These are phyloP conservation scores for Ceratobasidium sp. DNA, from an alignment of 1,284 basidiomycete genomes.

Conservation along the genomic window DNA sequence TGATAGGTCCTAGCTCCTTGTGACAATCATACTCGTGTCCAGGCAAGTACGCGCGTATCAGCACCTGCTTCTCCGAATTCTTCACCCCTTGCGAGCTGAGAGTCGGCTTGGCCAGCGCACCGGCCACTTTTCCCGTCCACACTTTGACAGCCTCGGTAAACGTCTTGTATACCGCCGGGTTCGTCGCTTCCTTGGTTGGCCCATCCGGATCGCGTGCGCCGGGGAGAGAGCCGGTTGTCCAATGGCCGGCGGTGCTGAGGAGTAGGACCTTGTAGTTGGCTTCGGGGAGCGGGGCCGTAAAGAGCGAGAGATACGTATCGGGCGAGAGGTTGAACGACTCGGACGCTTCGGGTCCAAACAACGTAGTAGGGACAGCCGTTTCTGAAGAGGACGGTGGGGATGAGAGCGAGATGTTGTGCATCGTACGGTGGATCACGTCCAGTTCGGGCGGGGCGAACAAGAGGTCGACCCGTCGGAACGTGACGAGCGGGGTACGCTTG, in stretches of 20 bases:
- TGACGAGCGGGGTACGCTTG: slow-evolving; percentile 66
- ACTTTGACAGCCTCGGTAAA: slow-evolving; percentile 64
- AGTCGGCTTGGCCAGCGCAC: slow-evolving; percentile 52
- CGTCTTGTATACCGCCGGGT: slow-evolving; percentile 65
- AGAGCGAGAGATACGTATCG: slow-evolving; percentile 63
- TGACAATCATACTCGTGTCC: slow-evolving; percentile 71
- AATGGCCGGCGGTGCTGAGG: slow-evolving; percentile 72
- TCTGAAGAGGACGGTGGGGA: slow-evolving; percentile 48
- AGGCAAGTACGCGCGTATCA: slow-evolving; percentile 70
- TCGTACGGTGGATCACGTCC: slow-evolving; percentile 58
- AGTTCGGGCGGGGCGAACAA: slow-evolving; percentile 65
- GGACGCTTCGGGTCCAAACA: slow-evolving; percentile 65
- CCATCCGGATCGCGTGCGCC: slow-evolving; percentile 60
- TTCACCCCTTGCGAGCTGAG: slow-evolving; percentile 43
- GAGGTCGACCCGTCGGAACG: slow-evolving; percentile 71
- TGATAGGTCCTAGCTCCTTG: slow-evolving; percentile 52
- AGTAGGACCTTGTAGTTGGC: slow-evolving; percentile 68
- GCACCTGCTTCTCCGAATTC: slow-evolving; percentile 58
- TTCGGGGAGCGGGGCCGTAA: slow-evolving; percentile 61
- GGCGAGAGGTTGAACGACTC: slow-evolving; percentile 64
- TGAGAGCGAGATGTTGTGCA: slow-evolving; percentile 45
- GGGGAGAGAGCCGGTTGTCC: slow-evolving; percentile 67
- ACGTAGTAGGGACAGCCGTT: slow-evolving; percentile 45
- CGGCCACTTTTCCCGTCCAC: slow-evolving; percentile 66
- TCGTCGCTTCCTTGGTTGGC: slow-evolving; percentile 57